Evolutionary conservation across 148 eudicot species (phyloP), one percentile per base, ranked within the genome.

Genomic region (Chenopodium quinoa): DNA sequence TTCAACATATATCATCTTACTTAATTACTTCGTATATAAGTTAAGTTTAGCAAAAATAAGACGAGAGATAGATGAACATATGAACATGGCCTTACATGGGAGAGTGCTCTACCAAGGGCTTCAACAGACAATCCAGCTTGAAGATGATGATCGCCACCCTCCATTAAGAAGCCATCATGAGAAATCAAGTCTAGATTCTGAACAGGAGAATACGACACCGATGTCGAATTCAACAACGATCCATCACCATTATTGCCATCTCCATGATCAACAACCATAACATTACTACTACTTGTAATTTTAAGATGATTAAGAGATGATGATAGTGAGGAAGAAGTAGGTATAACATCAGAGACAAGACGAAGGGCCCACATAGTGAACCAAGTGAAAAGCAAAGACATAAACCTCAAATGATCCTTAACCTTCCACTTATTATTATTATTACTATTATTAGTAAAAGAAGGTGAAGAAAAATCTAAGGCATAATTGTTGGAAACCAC

Each of bases 81-180:
- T 4, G 44, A 40, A 6, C 44, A 40, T 6, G 6, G 8, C 44
- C 82, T 79, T 40, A 79, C 82, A 37, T 79, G 82, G 52, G 82
- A 71, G 76, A 71, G 76, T 5, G 76, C 82, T 79, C 82, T 79
- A 1, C 69, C 17, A 8, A 79, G 82, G 7, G 82, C 76, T 79
- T 71, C 69, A 69, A 79, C 68, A 56, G 82, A 79, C 67, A 32
- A 67, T 1, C 75, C 82, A 79, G 40, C 75, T 47, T 79, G 73
- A 7, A 7, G 2, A 3, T 12, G 52, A 37, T 20, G 23, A 60
- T 31, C 75, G 32, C 20, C 16, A 27, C 20, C 31, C 23, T 47
- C 76, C 40, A 71, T 56, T 66, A 71, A 37, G 54, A 79, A 58
- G 23, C 76, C 82, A 56, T 79, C 75, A 71, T 70, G 54, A 2